Conservation (phyloP, 768 basidiomycete species). For the Tulasnella calospora region DNA sequence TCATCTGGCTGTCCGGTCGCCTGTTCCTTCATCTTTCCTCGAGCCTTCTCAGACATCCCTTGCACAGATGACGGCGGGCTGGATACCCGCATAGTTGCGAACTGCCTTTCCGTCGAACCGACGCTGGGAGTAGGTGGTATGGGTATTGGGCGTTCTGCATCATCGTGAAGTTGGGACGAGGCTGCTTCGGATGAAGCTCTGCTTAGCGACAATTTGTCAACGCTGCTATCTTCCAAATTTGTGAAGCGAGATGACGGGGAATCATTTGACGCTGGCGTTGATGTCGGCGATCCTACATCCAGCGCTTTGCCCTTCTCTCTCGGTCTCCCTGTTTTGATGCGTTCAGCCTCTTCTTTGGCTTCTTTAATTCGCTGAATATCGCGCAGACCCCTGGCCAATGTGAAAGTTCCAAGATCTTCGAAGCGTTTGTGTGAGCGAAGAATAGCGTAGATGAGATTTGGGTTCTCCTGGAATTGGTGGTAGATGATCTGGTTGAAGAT, state of each 20-base stretch:
- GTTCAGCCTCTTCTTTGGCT: conserved; percentile 62
- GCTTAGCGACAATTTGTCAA: conserved; percentile 8
- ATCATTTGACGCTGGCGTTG: not conserved
- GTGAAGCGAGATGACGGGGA: not conserved
- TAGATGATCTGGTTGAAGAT: conserved; percentile 82
- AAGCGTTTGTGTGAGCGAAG: conserved; percentile 79
- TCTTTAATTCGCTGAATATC: conserved; percentile 74
- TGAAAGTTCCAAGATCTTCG: conserved; percentile 88
- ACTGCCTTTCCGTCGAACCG: conserved; percentile 6
- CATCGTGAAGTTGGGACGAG: not conserved
- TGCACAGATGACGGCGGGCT: not conserved
- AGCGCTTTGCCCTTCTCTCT: conserved; percentile 30
- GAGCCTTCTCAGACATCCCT: conserved; percentile 71
- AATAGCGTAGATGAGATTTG: conserved; percentile 82
- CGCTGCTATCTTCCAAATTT: conserved; percentile 4
- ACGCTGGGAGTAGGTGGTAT: conserved; percentile 22
- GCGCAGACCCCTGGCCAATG: conserved; percentile 73
- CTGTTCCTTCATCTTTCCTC: conserved; percentile 70
- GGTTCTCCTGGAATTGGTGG: conserved; percentile 72
- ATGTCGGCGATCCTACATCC: not conserved
- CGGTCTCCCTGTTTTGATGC: conserved; percentile 31
- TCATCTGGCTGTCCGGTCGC: conserved; percentile 42
- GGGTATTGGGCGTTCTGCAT: conserved; percentile 5
- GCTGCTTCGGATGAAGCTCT: conserved; percentile 8
- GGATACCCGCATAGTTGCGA: conserved; percentile 1